phyloP scores from a whole-genome alignment of 2,329 filamentous ascomycete genomes.

The Ceratocystis alfenasii region DNA sequence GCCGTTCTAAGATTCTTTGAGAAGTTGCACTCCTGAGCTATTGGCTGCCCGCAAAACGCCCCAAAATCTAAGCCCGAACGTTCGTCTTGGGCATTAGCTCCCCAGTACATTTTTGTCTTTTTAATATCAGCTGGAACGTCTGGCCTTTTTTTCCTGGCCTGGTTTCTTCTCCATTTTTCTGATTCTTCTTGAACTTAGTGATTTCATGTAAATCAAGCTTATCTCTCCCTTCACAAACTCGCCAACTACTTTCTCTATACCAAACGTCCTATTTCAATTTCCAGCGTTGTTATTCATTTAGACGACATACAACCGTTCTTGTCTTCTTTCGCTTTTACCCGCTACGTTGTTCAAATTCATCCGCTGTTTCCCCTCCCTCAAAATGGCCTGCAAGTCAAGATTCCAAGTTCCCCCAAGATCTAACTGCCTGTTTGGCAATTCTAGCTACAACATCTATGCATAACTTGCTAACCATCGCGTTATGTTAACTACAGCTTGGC shows the following conservation, averaged over 20 bases:
- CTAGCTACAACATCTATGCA: neutral
- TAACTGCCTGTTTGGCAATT: neutral
- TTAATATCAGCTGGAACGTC: conserved; percentile 11
- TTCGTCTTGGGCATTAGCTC: conserved; percentile 17
- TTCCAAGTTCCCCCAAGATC: neutral
- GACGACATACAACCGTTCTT: conserved; percentile 1
- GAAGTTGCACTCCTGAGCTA: conserved; percentile 11
- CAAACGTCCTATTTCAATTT: neutral
- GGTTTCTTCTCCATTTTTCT: conserved; percentile 5
- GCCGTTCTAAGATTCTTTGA: conserved; percentile 7
- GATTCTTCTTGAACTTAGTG: neutral
- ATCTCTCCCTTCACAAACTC: neutral
- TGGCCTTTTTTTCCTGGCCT: conserved; percentile 9
- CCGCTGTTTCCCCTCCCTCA: conserved; percentile 19
- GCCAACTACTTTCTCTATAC: conserved; percentile 7
- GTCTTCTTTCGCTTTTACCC: neutral
- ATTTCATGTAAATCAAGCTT: neutral
- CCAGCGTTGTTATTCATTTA: neutral
- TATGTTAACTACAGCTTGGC: conserved; percentile 30
- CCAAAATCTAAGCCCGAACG: conserved; percentile 8
- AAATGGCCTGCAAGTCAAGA: conserved; percentile 34
- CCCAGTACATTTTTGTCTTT: conserved; percentile 17
- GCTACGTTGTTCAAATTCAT: neutral
- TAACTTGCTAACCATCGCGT: conserved; percentile 22
- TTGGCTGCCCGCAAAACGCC: conserved; percentile 6